Conservation (phyloP, 2,329 filamentous ascomycete species). For the Cladophialophora carrionii region DNA sequence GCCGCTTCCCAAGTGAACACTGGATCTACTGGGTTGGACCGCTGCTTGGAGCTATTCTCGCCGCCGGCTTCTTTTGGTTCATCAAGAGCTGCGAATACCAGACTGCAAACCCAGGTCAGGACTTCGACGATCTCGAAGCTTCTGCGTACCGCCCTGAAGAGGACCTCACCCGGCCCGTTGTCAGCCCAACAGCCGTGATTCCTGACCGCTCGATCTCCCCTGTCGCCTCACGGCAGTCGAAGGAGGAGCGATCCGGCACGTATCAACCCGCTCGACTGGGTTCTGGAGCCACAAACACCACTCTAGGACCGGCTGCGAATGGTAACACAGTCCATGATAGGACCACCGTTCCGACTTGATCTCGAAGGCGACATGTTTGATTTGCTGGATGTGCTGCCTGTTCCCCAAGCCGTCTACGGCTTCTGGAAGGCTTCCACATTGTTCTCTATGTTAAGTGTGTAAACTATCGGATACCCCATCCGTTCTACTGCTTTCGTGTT, state of each 20-base stretch:
- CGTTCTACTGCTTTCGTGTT: conserved; percentile 11
- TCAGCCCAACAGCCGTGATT: conserved; percentile 34
- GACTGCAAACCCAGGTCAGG: conserved; percentile 57
- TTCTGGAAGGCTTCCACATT: conserved; percentile 3
- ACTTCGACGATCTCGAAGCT: conserved; percentile 46
- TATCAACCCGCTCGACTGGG: conserved; percentile 15
- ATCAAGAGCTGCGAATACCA: conserved; percentile 52
- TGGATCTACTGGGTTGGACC: conserved; percentile 59
- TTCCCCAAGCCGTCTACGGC: not conserved
- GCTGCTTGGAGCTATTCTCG: conserved; percentile 51
- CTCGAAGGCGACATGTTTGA: not conserved
- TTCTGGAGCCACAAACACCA: conserved; percentile 14
- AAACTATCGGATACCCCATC: not conserved
- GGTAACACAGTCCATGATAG: conserved; percentile 22
- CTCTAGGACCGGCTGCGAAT: conserved; percentile 8
- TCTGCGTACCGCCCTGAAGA: conserved; percentile 36
- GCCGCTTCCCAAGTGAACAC: conserved; percentile 47
- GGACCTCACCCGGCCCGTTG: conserved; percentile 35
- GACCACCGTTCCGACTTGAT: conserved; percentile 16
- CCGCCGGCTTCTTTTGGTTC: conserved; percentile 55
- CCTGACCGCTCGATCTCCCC: conserved; percentile 24
- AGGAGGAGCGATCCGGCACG: conserved; percentile 24
- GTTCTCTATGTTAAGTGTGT: not conserved
- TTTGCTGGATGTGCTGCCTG: not conserved
- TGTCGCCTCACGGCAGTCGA: conserved; percentile 22